Base-by-base conservation (phyloP, 352 stramenopile genomes). In the Pythium graminicola region DNA sequence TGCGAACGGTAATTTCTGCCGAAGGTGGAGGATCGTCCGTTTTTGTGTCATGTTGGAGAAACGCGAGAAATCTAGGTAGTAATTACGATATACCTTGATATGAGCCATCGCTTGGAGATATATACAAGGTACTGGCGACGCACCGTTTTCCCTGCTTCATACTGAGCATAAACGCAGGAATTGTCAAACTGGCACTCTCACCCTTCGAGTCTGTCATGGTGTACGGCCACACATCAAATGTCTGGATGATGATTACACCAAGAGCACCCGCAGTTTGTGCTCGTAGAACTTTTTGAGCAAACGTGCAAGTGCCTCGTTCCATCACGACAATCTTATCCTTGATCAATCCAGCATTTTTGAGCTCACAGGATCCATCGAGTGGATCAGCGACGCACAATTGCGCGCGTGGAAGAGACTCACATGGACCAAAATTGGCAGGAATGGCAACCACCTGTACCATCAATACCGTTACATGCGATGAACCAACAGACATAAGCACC, bases 111-210 rank as follows among this genome's bases (percentile, higher is more conserved):
- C n/a, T n/a, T n/a, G n/a, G n/a, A n/a, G n/a, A n/a, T n/a, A n/a
- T n/a, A n/a, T n/a, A n/a, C n/a, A n/a, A n/a, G n/a, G n/a, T n/a
- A n/a, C n/a, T 44, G n/a, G 16, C 1, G 23, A 26, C 46, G 24
- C 59, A 89, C 81, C 73, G 66, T 39, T 74, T 71, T 60, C 81
- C 81, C 47, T 85, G 72, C 50, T 83, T 85, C 8, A 64, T 57
- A 43, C 77, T 89, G 38, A 91, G 77, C 77, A 91, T 91, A 54
- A 89, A 89, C 8, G 78, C 68, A 19, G 81, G 81, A 45, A 91
- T 91, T 28, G 57, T 61, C 17, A 89, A 64, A 14, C 53, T 44
- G 10, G 61, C 60, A 57, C 77, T 82, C 59, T 89, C 77, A 8
- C 74, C 76, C 24, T 69, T 83, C 0, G 76, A 88, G 54, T 91